Conservation (phyloP, 2,329 filamentous ascomycete species). For the Xylariaceae sp. region DNA sequence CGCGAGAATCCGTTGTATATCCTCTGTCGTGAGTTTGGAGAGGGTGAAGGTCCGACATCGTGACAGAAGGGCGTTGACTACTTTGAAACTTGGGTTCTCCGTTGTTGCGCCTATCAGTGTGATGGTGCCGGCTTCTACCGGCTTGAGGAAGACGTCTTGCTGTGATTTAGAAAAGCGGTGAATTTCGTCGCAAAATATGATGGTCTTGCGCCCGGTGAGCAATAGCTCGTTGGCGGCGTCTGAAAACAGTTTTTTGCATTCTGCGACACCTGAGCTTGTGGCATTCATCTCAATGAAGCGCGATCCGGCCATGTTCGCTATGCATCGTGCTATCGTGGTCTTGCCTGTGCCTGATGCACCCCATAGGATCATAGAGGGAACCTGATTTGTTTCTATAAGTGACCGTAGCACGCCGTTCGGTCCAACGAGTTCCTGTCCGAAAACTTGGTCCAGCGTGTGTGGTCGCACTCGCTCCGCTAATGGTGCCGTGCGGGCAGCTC, state of each 20-base stretch:
- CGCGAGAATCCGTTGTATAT: slow-evolving; percentile 69
- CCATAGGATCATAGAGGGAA: slow-evolving; percentile 96
- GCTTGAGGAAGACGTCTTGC: slow-evolving; percentile 90
- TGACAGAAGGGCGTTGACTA: slow-evolving; percentile 81
- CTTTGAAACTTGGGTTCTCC: slow-evolving; percentile 93
- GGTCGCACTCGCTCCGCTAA: slow-evolving; percentile 94
- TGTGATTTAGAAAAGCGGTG: slow-evolving; percentile 88
- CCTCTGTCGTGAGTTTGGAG: slow-evolving; percentile 65
- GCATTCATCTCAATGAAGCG: slow-evolving; percentile 96
- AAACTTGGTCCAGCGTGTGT: slow-evolving; percentile 76
- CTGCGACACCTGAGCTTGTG: slow-evolving; percentile 79
- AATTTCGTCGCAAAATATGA: slow-evolving; percentile 97
- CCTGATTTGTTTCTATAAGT: slow-evolving; percentile 77
- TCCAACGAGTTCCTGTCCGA: slow-evolving; percentile 87
- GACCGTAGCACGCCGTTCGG: slow-evolving; percentile 77
- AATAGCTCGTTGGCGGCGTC: slow-evolving; percentile 77
- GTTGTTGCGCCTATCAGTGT: slow-evolving; percentile 94
- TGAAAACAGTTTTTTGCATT: slow-evolving; percentile 87
- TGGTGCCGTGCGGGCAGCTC: slow-evolving; percentile 69
- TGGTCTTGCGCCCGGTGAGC: slow-evolving; percentile 84
- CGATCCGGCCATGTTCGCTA: slow-evolving; percentile 75
- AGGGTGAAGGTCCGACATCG: slow-evolving; percentile 89
- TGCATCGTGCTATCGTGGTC: slow-evolving; percentile 87
- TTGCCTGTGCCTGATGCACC: slow-evolving; percentile 78
- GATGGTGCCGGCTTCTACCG: slow-evolving; percentile 85